Percentiles rank a stretch among this genome's conserved stretches.
Conservation (phyloP, 345 rosid species). For the Citrus australasica region DNA sequence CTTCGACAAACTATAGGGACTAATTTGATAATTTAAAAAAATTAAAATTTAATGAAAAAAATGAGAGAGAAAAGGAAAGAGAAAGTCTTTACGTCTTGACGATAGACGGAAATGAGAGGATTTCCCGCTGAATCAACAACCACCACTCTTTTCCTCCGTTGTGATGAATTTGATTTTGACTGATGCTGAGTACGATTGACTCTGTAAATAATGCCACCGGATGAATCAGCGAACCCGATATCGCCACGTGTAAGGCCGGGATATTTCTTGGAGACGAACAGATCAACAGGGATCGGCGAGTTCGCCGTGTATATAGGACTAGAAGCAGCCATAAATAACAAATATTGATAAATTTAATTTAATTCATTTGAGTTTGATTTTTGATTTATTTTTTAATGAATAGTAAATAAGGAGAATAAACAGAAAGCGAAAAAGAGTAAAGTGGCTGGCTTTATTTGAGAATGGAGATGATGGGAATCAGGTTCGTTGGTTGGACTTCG, state of each 20-base stretch:
- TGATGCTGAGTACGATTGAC: constrained; percentile 19
- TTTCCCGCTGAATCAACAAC: constrained; percentile 51
- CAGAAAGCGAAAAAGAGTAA: too few species aligned
- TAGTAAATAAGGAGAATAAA: too few species aligned
- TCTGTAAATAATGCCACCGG: constrained; percentile 44
- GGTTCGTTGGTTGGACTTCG: too few species aligned
- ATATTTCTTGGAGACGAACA: constrained; percentile 69
- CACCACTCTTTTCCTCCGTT: neutral
- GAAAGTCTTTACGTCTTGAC: constrained; percentile 42
- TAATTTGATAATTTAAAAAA: neutral
- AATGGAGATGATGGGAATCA: too few species aligned
- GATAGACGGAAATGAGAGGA: constrained; percentile 46
- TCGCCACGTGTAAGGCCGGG: constrained; percentile 55
- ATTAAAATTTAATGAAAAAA: neutral
- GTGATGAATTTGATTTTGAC: constrained; percentile 6
- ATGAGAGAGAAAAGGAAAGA: neutral
- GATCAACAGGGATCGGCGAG: constrained; percentile 59
- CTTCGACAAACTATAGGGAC: neutral
- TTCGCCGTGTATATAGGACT: constrained; percentile 25
- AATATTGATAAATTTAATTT: too few species aligned
- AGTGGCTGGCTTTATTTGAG: too few species aligned
- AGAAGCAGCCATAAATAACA: constrained; percentile 27
- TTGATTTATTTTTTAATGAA: too few species aligned
- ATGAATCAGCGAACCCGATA: constrained; percentile 66
- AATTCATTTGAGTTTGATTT: too few species aligned